Percentiles rank a stretch among this genome's conserved stretches.
Evolutionary conservation across 352 stramenopile species (phyloP).

Genomic region (Phytophthora tubulina): DNA sequence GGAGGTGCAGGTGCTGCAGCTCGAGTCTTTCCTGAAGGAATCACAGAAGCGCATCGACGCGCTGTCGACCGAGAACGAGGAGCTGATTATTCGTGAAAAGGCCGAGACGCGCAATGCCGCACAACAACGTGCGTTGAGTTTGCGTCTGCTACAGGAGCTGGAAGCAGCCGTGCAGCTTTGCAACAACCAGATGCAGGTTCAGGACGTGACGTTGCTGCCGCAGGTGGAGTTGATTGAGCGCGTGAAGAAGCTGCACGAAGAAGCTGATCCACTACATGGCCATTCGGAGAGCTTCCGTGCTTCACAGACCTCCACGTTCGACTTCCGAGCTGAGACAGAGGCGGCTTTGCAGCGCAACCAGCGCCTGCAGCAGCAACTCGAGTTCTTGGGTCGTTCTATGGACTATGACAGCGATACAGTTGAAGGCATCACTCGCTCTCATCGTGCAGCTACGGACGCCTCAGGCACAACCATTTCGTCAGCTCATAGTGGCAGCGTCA

Average conservation of each 20-base stretch:
- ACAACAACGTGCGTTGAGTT: slow-evolving; percentile 63
- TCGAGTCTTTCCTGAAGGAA: slow-evolving; percentile 83
- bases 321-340: slow-evolving; percentile 65
- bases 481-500: slow-evolving; percentile 35
- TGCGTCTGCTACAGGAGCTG: slow-evolving; percentile 79
- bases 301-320: slow-evolving; percentile 39
- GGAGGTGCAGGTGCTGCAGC: slow-evolving; percentile 78
- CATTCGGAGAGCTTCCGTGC: slow-evolving; percentile 30
- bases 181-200: slow-evolving; percentile 58
- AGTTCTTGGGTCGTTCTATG: slow-evolving; percentile 67
- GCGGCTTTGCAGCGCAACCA: slow-evolving; percentile 72
- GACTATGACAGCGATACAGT: slow-evolving; percentile 49
- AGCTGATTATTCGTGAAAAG: slow-evolving; percentile 66
- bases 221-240: slow-evolving; percentile 81
- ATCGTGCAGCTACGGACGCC: slow-evolving; percentile 56
- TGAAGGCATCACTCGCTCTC: slow-evolving; percentile 17
- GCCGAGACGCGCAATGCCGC: slow-evolving; percentile 71
- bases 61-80: slow-evolving; percentile 69
- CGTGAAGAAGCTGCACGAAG: slow-evolving; percentile 71
- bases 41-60: slow-evolving; percentile 82
- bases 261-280: slow-evolving; percentile 49
- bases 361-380: slow-evolving; percentile 67
- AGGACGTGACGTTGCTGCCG: slow-evolving; percentile 66
- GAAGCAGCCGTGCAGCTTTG: slow-evolving; percentile 80
- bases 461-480: slow-evolving; percentile 55